phyloP scores from a whole-genome alignment of 1,284 basidiomycete genomes.

The Trametes pubescens region DNA sequence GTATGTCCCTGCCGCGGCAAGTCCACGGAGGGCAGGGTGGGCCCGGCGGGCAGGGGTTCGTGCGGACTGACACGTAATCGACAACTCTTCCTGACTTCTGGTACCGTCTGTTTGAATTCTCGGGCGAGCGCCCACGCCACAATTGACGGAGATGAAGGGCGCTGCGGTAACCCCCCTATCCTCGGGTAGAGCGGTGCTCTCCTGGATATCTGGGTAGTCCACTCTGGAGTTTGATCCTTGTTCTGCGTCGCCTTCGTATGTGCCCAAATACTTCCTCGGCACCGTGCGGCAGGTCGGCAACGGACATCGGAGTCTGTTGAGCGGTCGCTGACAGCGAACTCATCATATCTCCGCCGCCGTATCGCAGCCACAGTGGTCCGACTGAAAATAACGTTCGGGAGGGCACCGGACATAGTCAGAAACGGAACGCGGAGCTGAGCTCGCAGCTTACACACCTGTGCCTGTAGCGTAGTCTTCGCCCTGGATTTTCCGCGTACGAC shows the following conservation, averaged over 20 bases:
- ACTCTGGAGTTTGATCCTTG: neutral
- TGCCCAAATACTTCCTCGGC: neutral
- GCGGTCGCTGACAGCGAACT: conserved; percentile 13
- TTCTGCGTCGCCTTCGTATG: neutral
- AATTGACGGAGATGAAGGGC: conserved; percentile 30
- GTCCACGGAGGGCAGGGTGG: conserved; percentile 11
- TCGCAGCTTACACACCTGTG: conserved; percentile 9
- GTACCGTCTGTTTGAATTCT: conserved; percentile 19
- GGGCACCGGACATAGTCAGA: neutral
- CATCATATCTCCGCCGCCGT: conserved; percentile 32
- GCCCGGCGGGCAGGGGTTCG: conserved; percentile 14
- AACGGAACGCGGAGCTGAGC: neutral
- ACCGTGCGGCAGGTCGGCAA: neutral
- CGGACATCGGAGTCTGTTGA: neutral
- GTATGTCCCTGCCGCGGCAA: conserved; percentile 31
- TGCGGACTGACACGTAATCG: conserved; percentile 28
- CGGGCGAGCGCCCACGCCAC: conserved; percentile 22
- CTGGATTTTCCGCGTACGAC: neutral
- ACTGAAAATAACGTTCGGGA: neutral
- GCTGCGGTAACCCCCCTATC: conserved; percentile 21
- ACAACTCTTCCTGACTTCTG: conserved; percentile 25
- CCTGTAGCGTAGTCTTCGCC: neutral
- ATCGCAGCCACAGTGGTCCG: conserved; percentile 2
- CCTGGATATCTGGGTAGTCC: neutral
- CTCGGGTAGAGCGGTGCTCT: neutral